phyloP scores from a whole-genome alignment of 257 asterid genomes.

The Cynanchum wilfordii region DNA sequence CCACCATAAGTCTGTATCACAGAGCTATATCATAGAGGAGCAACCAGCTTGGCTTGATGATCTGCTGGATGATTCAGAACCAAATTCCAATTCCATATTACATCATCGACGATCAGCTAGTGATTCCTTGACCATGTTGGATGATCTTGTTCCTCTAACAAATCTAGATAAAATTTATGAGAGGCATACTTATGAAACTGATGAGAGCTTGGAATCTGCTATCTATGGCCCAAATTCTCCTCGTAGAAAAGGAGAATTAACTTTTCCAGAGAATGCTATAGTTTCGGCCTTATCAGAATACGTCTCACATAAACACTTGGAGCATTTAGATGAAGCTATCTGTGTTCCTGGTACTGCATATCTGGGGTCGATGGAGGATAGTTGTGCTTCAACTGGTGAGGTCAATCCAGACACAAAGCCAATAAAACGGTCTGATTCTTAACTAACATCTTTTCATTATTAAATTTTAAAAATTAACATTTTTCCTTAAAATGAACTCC shows the following conservation, averaged over 20 bases:
- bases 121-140: constrained; percentile 45
- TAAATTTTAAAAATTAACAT: not conserved
- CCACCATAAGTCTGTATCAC: constrained; percentile 39
- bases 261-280: constrained; percentile 47
- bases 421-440: constrained; percentile 49
- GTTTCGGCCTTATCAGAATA: constrained; percentile 61
- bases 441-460: constrained; percentile 17
- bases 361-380: constrained; percentile 24
- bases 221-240: constrained; percentile 84
- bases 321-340: constrained; percentile 34
- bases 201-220: constrained; percentile 43
- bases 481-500: not conserved
- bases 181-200: constrained; percentile 35
- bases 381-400: constrained; percentile 33
- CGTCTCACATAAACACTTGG: constrained; percentile 43
- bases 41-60: constrained; percentile 70
- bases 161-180: constrained; percentile 30
- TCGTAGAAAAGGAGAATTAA: constrained; percentile 46
- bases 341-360: constrained; percentile 36
- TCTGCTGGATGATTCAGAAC: constrained; percentile 52
- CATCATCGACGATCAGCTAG: constrained; percentile 59
- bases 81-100: constrained; percentile 27
- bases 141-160: constrained; percentile 31
- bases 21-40: constrained; percentile 47
- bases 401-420: constrained; percentile 31